Evolutionary conservation across 225 moss, liverwort and hornwort species (phyloP).

Genomic region (Pseudoscleropodium purum): DNA sequence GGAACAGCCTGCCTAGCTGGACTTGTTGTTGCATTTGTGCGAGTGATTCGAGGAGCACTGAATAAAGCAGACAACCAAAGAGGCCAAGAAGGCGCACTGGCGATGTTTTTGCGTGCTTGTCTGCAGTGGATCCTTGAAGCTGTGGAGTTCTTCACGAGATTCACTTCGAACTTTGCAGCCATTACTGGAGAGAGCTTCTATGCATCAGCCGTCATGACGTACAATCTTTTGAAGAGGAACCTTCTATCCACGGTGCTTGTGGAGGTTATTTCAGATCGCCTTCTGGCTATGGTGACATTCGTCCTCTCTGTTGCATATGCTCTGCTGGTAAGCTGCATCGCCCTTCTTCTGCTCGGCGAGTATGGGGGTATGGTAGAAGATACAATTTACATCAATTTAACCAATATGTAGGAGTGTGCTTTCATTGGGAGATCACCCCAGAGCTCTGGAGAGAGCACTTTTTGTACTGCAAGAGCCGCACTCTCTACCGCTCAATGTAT

Average conservation of each 20-base stretch:
- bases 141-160: constrained; percentile 71
- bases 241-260: constrained; percentile 69
- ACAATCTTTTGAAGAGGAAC: constrained; percentile 59
- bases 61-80: constrained; percentile 29
- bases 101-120: constrained; percentile 57
- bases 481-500: neutral
- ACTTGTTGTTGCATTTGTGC: constrained; percentile 49
- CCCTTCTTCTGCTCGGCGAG: neutral
- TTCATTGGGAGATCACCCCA: neutral
- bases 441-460: neutral
- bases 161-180: constrained; percentile 84
- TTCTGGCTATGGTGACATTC: constrained; percentile 40
- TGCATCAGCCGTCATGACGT: constrained; percentile 50
- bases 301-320: constrained; percentile 49
- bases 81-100: constrained; percentile 24
- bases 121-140: constrained; percentile 47
- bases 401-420: neutral
- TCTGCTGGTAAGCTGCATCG: constrained; percentile 30
- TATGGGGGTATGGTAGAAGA: neutral
- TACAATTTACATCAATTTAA: neutral
- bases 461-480: neutral
- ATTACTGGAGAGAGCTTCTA: constrained; percentile 82
- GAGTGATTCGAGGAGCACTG: constrained; percentile 44
- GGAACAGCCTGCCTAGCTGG: constrained; percentile 77
- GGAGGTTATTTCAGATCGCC: constrained; percentile 59